Conservation (phyloP, 495 filamentous ascomycete genomes). For the Trichoderma orchidacearum region DNA sequence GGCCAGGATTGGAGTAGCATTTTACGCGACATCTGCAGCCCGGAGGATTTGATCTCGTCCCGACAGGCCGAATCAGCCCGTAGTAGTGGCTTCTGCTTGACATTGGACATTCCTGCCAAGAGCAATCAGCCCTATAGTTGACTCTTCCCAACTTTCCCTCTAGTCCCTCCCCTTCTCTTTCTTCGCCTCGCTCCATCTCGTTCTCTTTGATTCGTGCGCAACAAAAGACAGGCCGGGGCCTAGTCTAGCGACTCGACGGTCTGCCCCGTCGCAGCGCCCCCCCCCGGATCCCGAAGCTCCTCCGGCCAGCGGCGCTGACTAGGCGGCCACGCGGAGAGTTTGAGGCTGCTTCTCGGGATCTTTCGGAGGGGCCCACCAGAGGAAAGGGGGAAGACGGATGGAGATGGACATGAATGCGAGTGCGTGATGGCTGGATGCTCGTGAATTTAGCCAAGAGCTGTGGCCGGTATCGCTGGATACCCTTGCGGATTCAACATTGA, state of each 20-base stretch:
- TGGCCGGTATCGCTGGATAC: not conserved
- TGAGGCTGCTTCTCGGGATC: not conserved
- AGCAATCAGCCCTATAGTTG: too few relatives aligned
- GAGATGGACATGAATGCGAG: not conserved
- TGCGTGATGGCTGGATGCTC: not conserved
- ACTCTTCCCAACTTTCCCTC: too few relatives aligned
- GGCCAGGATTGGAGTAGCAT: too few relatives aligned
- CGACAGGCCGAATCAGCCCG: too few relatives aligned
- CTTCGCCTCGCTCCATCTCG: conserved; percentile 2
- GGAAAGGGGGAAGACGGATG: not conserved
- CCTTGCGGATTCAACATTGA: too few relatives aligned
- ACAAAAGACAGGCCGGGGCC: conserved; percentile 1
- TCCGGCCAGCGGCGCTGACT: not conserved
- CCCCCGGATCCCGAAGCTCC: not conserved
- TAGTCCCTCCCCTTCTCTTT: conserved; percentile 4
- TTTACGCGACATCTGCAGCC: too few relatives aligned
- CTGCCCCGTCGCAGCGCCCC: not conserved
- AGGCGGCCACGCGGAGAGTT: not conserved
- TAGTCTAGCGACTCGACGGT: not conserved
- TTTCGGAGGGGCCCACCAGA: not conserved
- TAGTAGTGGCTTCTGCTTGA: too few relatives aligned
- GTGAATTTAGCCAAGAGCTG: not conserved
- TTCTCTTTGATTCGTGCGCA: not conserved
- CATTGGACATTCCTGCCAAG: too few relatives aligned
- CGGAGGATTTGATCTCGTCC: too few relatives aligned